Evolutionary conservation across 441 rosid species (phyloP).

Genomic region (Codiaeum variegatum): DNA sequence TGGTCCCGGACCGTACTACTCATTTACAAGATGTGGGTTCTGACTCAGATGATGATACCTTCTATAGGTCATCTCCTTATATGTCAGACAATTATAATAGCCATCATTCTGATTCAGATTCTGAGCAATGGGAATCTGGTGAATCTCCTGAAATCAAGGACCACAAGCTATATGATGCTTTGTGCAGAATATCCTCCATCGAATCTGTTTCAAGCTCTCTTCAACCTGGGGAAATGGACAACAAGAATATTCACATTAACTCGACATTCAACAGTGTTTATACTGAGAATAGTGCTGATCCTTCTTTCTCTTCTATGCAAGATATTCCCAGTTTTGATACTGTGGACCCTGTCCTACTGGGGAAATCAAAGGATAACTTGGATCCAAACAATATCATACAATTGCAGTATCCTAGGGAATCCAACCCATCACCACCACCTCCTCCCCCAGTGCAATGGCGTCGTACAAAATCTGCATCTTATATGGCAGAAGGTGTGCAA

Average conservation of each 20-base stretch:
- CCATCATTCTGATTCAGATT: constrained; percentile 57
- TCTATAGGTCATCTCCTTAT: constrained; percentile 73
- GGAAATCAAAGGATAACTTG: constrained; percentile 22
- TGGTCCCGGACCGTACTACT: constrained; percentile 66
- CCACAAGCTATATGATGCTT: constrained; percentile 42
- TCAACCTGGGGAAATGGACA: constrained; percentile 27
- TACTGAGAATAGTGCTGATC: constrained; percentile 37
- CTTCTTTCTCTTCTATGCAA: constrained; percentile 28
- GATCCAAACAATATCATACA: constrained; percentile 27
- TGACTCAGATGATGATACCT: constrained; percentile 78
- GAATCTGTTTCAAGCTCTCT: constrained; percentile 40
- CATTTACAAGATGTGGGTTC: constrained; percentile 34
- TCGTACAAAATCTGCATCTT: constrained; percentile 38
- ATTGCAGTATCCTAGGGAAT: constrained; percentile 32
- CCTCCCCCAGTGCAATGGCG: constrained; percentile 73
- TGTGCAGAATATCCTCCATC: constrained; percentile 33
- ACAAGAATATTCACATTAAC: constrained; percentile 16
- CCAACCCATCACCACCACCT: constrained; percentile 62
- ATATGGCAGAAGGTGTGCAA: constrained; percentile 30
- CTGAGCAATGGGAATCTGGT: constrained; percentile 83
- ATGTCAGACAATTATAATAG: constrained; percentile 65
- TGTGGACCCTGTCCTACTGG: constrained; percentile 29
- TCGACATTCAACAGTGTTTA: constrained; percentile 18
- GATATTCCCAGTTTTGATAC: constrained; percentile 61
- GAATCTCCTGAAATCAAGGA: constrained; percentile 46